Evolutionary conservation across 306 rosid genomes (phyloP).

Genomic region (Sophora flavescens): DNA sequence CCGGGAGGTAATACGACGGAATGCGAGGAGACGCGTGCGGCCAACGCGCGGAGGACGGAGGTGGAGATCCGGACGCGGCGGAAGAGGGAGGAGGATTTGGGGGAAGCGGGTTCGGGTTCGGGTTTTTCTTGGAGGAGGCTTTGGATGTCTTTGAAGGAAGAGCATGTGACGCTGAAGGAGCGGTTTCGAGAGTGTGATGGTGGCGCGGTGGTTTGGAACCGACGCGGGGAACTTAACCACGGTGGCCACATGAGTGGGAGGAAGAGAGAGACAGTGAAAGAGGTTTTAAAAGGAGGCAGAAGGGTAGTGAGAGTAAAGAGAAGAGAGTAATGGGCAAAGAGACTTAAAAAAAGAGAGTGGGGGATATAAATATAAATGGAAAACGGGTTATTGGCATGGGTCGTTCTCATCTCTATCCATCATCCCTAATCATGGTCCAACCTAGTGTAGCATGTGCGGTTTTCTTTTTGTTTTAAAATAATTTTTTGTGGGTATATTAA

Average conservation of each 20-base stretch:
- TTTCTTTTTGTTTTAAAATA: too few relatives aligned
- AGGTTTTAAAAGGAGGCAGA: background rate
- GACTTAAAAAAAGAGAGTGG: background rate
- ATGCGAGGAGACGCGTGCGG: slow-evolving; percentile 37
- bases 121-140: slow-evolving; percentile 57
- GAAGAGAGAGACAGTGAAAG: background rate
- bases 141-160: slow-evolving; percentile 85
- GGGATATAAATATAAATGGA: slow-evolving; percentile 50
- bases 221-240: slow-evolving; percentile 73
- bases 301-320: background rate
- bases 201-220: slow-evolving; percentile 47
- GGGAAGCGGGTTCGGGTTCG: slow-evolving; percentile 47
- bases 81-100: slow-evolving; percentile 69
- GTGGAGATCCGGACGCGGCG: slow-evolving; percentile 70
- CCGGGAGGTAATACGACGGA: slow-evolving; percentile 45
- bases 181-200: slow-evolving; percentile 23
- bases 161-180: slow-evolving; percentile 57
- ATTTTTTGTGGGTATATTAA: too few relatives aligned
- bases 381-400: slow-evolving; percentile 29
- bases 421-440: slow-evolving; percentile 27
- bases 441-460: slow-evolving; percentile 47
- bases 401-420: background rate
- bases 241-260: slow-evolving; percentile 73
- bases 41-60: slow-evolving; percentile 62
- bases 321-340: background rate